Evolutionary conservation across 495 filamentous ascomycete genomes (phyloP), one percentile per base, ranked within the genome.

Genomic region (Tricharina praecox): DNA sequence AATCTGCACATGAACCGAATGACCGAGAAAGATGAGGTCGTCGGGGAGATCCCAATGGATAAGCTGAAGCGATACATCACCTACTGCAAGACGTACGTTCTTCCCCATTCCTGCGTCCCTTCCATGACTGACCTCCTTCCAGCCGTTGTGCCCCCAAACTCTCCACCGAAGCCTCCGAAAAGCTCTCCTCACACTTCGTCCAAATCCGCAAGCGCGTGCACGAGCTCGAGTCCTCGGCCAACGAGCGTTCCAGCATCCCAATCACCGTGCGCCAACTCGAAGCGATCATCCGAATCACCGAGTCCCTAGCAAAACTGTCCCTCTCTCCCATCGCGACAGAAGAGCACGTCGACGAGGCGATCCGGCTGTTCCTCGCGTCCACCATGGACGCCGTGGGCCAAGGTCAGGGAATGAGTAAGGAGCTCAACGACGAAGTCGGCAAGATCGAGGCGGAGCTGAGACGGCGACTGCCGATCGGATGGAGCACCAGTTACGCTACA

Each of bases 31-130:
- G 86, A 94, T 58, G 84, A 93, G 55, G 78, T 80, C 48, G 72
- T 77, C 9, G 76, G 85, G 7, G 87, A 93, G 61, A 82, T 96
- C 34, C 73, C 85, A 0, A 78, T 95, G 1, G 92, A 95, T 38
- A 93, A 88, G 66, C 94, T 99, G 87, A 85, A 85, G 66, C 80
- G 90, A 13, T 99, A 96, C 53, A 87, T 99, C 63, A 90, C 82
- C 60, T 99, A 95, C 64, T 96, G 90, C 70, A 85, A 90, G 67
- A 81, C 79, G 84, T 86, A 71, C 62, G 80, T 73, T 46, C 37
- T 44, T n/a, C 34, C 21, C 16, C 23, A 15, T 28, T 23, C 13
- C 23, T 16, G 16, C 21, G 8, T 28, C 10, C 4, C 4, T 15
- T 40, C 19, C 41, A 16, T 23, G n/a, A 55, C 66, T 75, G 66